These are phyloP conservation scores for Cnidoscolus chayamansa DNA, from an alignment of 441 rosid genomes.

Conservation along the genomic window DNA sequence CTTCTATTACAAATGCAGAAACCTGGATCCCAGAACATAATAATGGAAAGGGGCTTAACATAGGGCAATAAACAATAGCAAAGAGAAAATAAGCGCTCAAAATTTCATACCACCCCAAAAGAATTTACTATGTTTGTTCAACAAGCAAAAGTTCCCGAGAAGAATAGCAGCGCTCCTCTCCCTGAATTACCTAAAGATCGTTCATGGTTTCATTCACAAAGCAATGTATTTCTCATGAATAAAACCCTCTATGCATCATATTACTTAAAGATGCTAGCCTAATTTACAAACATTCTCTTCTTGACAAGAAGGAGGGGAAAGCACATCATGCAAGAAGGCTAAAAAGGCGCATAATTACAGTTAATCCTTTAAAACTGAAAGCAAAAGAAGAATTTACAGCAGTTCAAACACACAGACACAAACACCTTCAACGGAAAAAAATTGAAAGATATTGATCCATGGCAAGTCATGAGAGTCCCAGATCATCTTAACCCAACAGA, in stretches of 20 bases:
- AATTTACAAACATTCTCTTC: no score
- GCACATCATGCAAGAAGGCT: no score
- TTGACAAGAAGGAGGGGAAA: no score
- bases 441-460: no score
- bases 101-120: not conserved
- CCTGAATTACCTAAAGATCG: not conserved
- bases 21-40: not conserved
- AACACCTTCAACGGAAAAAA: no score
- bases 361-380: not conserved
- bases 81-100: not conserved
- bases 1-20: not conserved
- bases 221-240: not conserved
- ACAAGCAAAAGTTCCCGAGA: not conserved
- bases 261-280: no score
- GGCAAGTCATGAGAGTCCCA: no score
- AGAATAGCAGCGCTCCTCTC: not conserved
- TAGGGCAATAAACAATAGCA: not conserved
- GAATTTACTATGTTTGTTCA: not conserved
- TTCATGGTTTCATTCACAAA: not conserved
- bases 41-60: no score
- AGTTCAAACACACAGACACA: no score
- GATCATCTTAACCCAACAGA: no score
- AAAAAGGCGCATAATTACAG: not conserved
- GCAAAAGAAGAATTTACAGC: not conserved
- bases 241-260: not conserved